Conservation (phyloP, 2,329 filamentous ascomycete genomes). For the Ophiocordyceps sinensis region DNA sequence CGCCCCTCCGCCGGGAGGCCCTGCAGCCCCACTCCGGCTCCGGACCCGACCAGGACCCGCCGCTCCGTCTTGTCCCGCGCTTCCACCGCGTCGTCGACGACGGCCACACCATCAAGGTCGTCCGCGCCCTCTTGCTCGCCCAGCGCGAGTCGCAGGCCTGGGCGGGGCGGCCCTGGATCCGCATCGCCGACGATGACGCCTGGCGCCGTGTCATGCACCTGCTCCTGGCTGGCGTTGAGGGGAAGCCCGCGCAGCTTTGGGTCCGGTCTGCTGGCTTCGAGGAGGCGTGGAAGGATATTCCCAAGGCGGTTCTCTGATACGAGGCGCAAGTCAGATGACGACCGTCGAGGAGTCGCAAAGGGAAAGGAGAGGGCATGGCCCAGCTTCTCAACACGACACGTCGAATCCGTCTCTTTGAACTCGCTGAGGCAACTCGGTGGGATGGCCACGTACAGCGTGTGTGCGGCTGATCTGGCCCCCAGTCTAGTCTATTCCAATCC, state of each 20-base stretch:
- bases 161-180: slow-evolving; percentile 30
- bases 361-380: too few species aligned
- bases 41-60: slow-evolving; percentile 24
- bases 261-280: slow-evolving; percentile 48
- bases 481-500: slow-evolving; percentile 33
- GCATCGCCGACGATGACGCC: slow-evolving; percentile 36
- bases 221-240: slow-evolving; percentile 47
- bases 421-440: too few species aligned
- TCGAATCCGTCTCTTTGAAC: too few species aligned
- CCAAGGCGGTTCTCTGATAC: slow-evolving; percentile 2
- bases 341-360: too few species aligned
- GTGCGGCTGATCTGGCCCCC: too few species aligned
- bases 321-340: too few species aligned
- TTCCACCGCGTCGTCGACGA: slow-evolving; percentile 49
- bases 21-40: slow-evolving; percentile 39
- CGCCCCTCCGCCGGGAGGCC: slow-evolving; percentile 38
- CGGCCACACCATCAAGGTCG: slow-evolving; percentile 67
- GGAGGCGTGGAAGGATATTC: slow-evolving; percentile 44
- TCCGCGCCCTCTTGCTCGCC: slow-evolving; percentile 54
- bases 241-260: slow-evolving; percentile 34
- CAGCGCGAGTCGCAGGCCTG: slow-evolving; percentile 34
- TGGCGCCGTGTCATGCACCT: slow-evolving; percentile 49
- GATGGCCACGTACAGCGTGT: too few species aligned
- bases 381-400: too few species aligned
- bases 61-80: slow-evolving; percentile 32